Conservation (phyloP, 116 monocot species). For the Papilionanthe hybrid region DNA sequence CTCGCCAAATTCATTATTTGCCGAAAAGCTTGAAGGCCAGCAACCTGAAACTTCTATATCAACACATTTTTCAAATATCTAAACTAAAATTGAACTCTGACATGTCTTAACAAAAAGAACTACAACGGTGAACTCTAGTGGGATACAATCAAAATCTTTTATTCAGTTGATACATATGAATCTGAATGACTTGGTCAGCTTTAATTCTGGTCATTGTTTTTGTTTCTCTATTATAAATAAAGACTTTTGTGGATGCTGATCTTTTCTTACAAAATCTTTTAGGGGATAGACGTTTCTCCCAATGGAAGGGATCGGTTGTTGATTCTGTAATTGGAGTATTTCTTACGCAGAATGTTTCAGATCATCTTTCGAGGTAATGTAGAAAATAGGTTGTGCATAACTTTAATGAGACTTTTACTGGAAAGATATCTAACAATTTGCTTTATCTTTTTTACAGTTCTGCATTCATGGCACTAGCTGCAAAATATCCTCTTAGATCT, state of each 20-base stretch:
- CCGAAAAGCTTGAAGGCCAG: background rate
- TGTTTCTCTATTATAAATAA: background rate
- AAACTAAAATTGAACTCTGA: background rate
- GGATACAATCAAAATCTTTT: background rate
- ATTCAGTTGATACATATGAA: background rate
- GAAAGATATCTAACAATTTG: background rate
- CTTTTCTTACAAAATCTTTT: background rate
- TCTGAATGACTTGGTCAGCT: too few species aligned
- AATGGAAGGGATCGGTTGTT: conserved; percentile 97
- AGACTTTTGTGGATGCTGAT: background rate
- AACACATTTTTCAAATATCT: background rate
- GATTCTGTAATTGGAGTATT: conserved; percentile 97
- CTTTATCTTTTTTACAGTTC: conserved; percentile 57
- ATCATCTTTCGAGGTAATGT: conserved; percentile 92
- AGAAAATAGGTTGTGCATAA: background rate
- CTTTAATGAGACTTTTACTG: background rate
- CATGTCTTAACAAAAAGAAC: background rate
- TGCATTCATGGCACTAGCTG: conserved; percentile 87
- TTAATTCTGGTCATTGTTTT: too few species aligned
- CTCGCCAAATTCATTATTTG: background rate
- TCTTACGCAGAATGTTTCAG: conserved; percentile 97
- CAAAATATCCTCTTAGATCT: conserved; percentile 54
- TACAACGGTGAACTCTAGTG: background rate
- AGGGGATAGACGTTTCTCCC: conserved; percentile 93
- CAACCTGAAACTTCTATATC: background rate